phyloP scores from a whole-genome alignment of 1,284 basidiomycete genomes.

The Trichosporon coremiiforme region DNA sequence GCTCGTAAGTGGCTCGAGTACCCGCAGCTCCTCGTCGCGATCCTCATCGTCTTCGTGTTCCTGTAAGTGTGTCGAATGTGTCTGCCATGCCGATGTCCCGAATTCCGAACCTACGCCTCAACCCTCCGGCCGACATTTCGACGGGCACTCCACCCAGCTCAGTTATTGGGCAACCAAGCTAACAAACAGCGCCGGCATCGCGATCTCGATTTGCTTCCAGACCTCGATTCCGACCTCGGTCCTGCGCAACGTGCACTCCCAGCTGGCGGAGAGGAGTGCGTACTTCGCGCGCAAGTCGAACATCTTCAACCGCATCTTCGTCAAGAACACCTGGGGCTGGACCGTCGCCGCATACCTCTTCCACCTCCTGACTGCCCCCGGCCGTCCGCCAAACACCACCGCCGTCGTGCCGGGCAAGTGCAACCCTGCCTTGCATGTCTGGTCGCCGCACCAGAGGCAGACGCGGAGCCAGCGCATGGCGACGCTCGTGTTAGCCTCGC shows the following conservation, averaged over 20 bases:
- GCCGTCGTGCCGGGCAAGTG: conserved; percentile 8
- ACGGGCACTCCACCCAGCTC: background rate
- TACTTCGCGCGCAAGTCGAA: conserved; percentile 84
- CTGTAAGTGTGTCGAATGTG: conserved; percentile 43
- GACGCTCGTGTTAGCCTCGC: conserved; percentile 68
- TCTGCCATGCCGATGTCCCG: too few relatives aligned
- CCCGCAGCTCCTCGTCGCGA: conserved; percentile 30
- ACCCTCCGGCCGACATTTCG: too few relatives aligned
- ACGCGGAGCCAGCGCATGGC: conserved; percentile 59
- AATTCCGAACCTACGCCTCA: too few relatives aligned
- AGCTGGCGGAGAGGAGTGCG: conserved; percentile 47
- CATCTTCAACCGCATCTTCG: conserved; percentile 78
- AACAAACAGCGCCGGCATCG: conserved; percentile 40
- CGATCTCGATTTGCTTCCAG: conserved; percentile 66
- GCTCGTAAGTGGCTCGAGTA: conserved; percentile 22
- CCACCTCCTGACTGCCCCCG: conserved; percentile 44
- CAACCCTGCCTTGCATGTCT: conserved; percentile 57
- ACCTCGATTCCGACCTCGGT: conserved; percentile 40
- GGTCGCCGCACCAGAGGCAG: conserved; percentile 54
- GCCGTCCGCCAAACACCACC: conserved; percentile 9
- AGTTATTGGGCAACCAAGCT: background rate
- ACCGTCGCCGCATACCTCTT: conserved; percentile 69
- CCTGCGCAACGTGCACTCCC: conserved; percentile 61
- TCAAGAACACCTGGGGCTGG: conserved; percentile 92
- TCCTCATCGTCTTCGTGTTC: conserved; percentile 31